Evolutionary conservation across 2,329 filamentous ascomycete genomes (phyloP).

Genomic region (Sporothrix globosa): DNA sequence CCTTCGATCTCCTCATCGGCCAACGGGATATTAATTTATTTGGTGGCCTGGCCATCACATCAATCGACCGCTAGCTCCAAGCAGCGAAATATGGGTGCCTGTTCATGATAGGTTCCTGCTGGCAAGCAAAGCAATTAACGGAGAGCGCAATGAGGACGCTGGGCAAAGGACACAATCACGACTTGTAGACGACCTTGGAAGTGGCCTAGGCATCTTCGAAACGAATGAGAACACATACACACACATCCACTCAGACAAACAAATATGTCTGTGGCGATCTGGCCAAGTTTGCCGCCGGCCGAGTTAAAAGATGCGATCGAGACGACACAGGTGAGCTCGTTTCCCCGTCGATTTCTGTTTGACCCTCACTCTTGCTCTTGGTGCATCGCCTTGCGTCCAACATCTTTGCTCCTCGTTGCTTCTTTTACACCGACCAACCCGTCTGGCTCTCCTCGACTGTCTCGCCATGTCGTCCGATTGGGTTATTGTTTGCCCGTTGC

Average conservation of each 20-base stretch:
- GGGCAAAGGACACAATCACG: slow-evolving; percentile 22
- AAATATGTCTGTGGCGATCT: slow-evolving; percentile 62
- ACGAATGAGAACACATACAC: neutral
- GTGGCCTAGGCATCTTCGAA: neutral
- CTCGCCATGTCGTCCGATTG: slow-evolving; percentile 22
- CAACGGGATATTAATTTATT: neutral
- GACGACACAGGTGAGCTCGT: slow-evolving; percentile 53
- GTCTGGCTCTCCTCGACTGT: neutral
- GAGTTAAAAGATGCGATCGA: slow-evolving; percentile 56
- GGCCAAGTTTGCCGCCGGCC: slow-evolving; percentile 56
- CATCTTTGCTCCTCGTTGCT: neutral
- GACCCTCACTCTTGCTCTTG: neutral
- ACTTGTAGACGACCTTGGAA: neutral
- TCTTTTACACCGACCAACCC: neutral
- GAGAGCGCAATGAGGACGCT: too few relatives aligned
- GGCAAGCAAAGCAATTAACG: slow-evolving; percentile 36
- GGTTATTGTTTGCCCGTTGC: slow-evolving; percentile 25
- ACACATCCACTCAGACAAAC: neutral
- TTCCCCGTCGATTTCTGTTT: neutral
- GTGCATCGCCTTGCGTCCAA: too few relatives aligned
- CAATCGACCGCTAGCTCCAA: neutral
- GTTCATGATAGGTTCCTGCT: neutral
- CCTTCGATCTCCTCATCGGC: neutral
- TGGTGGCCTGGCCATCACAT: neutral
- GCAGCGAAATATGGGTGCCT: slow-evolving; percentile 38